Conservation (phyloP, 169 alveolate genomes). For the Plasmodium vivax region DNA sequence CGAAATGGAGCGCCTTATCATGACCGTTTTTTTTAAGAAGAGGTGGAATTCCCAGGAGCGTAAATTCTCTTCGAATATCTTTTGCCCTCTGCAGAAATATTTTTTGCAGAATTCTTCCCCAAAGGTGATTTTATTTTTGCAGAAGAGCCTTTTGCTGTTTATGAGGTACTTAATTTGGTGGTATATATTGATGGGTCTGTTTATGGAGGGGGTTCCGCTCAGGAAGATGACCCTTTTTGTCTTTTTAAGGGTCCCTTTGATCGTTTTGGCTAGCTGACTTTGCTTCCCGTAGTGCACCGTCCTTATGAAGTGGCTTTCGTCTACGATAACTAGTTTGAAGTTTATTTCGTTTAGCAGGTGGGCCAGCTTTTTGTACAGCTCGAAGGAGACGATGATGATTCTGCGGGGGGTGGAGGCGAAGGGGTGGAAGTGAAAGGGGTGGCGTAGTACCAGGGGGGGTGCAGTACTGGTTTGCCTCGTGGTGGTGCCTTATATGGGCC, state of each 20-base stretch:
- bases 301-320: constrained; percentile 49
- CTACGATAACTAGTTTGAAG: constrained; percentile 39
- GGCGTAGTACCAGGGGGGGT: not conserved
- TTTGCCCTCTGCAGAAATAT: constrained; percentile 46
- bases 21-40: constrained; percentile 53
- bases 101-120: constrained; percentile 72
- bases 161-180: constrained; percentile 58
- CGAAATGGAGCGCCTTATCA: constrained; percentile 43
- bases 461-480: not conserved
- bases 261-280: constrained; percentile 38
- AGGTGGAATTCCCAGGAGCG: constrained; percentile 58
- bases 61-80: constrained; percentile 56
- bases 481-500: not conserved
- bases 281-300: constrained; percentile 60
- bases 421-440: not conserved
- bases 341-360: constrained; percentile 11
- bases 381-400: constrained; percentile 33
- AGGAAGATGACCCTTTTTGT: constrained; percentile 32
- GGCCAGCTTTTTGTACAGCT: constrained; percentile 23
- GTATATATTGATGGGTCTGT: constrained; percentile 60
- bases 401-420: not conserved
- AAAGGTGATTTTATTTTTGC: constrained; percentile 31
- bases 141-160: constrained; percentile 29
- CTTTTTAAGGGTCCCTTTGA: constrained; percentile 15
- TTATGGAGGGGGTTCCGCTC: constrained; percentile 62